Evolutionary conservation across 1,139 yeast genomes (phyloP), one percentile per base, ranked within the genome.

Genomic region (Wickerhamomyces sp.): DNA sequence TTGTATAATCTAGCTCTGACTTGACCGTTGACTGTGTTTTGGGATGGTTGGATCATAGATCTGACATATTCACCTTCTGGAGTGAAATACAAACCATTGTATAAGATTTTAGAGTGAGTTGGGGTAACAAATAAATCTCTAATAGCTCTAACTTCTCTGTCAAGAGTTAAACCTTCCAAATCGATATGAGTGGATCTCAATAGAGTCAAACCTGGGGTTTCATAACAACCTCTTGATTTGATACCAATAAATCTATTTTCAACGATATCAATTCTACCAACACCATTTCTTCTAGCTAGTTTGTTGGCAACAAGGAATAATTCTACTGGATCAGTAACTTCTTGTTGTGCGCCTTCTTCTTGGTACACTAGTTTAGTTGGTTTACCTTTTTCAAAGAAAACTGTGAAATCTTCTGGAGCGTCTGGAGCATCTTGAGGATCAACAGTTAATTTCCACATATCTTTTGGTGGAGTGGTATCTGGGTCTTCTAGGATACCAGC

Each of bases 401-500:
- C 80, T 24, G 86, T 70, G 66, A 92, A 81, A 61, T 82, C 83
- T 73, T 92, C 97, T 57, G 97, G 97, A 40, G 72, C 71, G 46
- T 87, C 80, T 58, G 98, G 98, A 41, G 98, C 97, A 60, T 92
- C 96, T 40, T 73, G 65, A 58, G 98, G 97, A 67, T 90, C 98
- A 45, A 86, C 89, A 39, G 96, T 92, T 64, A 92, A 79, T 72
- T 92, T 92, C 98, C 98, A 92, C 98, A 92, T 92, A 67, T 92
- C 98, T 74, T 88, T 90, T 68, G 98, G 98, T 51, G 98, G 98
- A 39, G 98, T 92, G 56, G 92, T 81, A 66, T 92, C 88, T 60
- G 98, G 98, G 70, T 92, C 95, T 71, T 92, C 98, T 61, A 92
- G 79, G 55, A 92, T 92, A 68, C 98, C 98, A 51, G 98, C 98